Evolutionary conservation across 805 yeast species (phyloP).

Genomic region (Cyberlindnera lachancei): DNA sequence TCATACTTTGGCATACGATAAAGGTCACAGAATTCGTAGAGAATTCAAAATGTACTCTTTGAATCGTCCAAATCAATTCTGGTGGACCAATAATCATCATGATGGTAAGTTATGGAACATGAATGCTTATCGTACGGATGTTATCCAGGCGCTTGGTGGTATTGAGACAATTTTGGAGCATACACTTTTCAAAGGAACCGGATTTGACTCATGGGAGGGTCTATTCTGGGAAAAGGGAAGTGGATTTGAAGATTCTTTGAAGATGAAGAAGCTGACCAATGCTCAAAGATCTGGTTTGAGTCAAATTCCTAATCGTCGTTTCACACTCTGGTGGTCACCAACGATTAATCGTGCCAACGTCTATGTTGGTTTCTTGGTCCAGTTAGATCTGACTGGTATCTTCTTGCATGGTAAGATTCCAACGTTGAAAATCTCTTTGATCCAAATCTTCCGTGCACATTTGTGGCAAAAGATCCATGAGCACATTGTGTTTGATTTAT

Average conservation of each 20-base stretch:
- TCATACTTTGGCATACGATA: conserved; percentile 89
- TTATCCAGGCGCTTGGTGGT: conserved; percentile 95
- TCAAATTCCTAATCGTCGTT: conserved; percentile 95
- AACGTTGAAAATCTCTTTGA: conserved; percentile 87
- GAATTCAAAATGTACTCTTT: conserved; percentile 70
- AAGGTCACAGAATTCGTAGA: conserved; percentile 81
- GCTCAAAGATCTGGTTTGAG: conserved; percentile 97
- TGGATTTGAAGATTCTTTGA: conserved; percentile 94
- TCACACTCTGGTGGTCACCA: conserved; percentile 99
- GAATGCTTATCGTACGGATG: conserved; percentile 89
- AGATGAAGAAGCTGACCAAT: conserved; percentile 88
- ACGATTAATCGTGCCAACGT: conserved; percentile 97
- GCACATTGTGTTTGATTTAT: conserved; percentile 84
- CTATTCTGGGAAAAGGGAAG: conserved; percentile 97
- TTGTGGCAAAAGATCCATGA: conserved; percentile 99
- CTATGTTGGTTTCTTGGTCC: conserved; percentile 95
- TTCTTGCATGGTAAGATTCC: conserved; percentile 98
- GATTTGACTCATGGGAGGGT: conserved; percentile 98
- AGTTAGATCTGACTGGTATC: conserved; percentile 91
- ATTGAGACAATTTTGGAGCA: conserved; percentile 94
- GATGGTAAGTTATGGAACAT: conserved; percentile 96
- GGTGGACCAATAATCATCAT: conserved; percentile 94
- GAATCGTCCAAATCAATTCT: conserved; percentile 76
- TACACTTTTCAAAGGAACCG: conserved; percentile 92
- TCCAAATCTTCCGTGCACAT: conserved; percentile 96